Evolutionary conservation across 768 basidiomycete genomes (phyloP), one percentile per base, ranked within the genome.

Genomic region (Leucosporidium yakuticum): DNA sequence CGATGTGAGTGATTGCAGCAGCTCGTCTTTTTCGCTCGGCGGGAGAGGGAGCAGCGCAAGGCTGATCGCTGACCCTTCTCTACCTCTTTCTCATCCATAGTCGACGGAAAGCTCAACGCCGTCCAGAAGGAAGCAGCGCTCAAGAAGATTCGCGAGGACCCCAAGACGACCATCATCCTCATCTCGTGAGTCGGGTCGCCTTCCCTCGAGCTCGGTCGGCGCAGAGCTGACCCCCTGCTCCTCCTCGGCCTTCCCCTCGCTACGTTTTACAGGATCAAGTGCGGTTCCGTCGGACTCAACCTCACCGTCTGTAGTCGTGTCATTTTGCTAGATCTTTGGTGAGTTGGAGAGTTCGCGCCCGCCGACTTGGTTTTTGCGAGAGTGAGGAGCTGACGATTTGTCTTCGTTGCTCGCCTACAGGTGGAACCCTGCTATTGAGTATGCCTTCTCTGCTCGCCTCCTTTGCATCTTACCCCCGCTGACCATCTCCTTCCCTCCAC

Each of bases 231-330:
- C 51, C 32, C 47, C 31, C 44, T n/a, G 12, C n/a, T n/a, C n/a
- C n/a, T n/a, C n/a, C n/a, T n/a, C n/a, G n/a, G n/a, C n/a, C n/a
- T n/a, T n/a, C n/a, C n/a, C n/a, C 6, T 51, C 21, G 14, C 44
- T 31, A 39, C 49, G 21, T 54, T 17, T 5, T 47, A 27, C 8
- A 67, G 12, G 17, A 32, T 51, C 61, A 55, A 65, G 36, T 47
- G 64, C 32, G 69, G 62, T 27, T 54, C 65, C 27, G 65, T 71
- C 86, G 91, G 92, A 55, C 84, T 97, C 55, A 96, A 97, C 62
- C 25, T 97, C 74, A 92, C 91, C 0, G 87, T 86, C 48, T 97
- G 94, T 79, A 95, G 93, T 77, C 91, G 95, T 71, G 93, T 97
- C 49, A 88, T 97, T 73, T 60, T 69, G 2, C 36, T 62, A 27